Evolutionary conservation across 2,329 filamentous ascomycete species (phyloP), one percentile per base, ranked within the genome.

Genomic region (Cladosporium sp.): DNA sequence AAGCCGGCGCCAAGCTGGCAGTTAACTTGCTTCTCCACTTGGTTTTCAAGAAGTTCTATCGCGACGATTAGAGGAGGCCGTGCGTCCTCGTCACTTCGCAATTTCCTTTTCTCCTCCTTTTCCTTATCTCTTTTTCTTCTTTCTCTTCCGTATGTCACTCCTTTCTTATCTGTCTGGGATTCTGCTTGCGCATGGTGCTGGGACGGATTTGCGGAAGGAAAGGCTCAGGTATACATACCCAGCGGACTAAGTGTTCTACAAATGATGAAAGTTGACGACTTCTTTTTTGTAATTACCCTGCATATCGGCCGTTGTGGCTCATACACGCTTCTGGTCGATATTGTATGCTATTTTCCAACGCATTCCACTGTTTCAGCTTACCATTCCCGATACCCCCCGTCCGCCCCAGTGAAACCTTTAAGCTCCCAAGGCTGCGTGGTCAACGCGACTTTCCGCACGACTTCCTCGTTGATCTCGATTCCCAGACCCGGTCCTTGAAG

Each of bases 21-120:
- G 94, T 99, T 69, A 99, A 99, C 78, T 75, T 99, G 70, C 85
- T 99, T 76, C 80, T 99, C 79, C 94, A 99, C 81, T 80, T 97
- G 74, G 83, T 99, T 65, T 97, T 97, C 80, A 96, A 95, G 83
- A 99, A 99, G 81, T 99, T 99, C 75, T 99, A 99, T 63, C 69
- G 75, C 61, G 77, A 80, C 66, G 68, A 68, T 25, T 57, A 57
- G 54, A 44, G 6, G n/a, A 17, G 32, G 3, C 20, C 2, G 10
- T 25, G 17, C 20, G 2, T 13, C 47, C 7, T 20, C 9, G 6
- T 35, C 28, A 24, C 3, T 17, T 35, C 25, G 15, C 9, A 19
- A 1, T 32, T 45, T 45, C 37, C 4, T 28, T 19, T 37, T 47
- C 19, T 44, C 36, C 22, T n/a, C 5, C n/a, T 19, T 15, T 36